These are phyloP conservation scores for Hymenochaete sp. DNA, from an alignment of 1,284 basidiomycete species.

Conservation along the genomic window DNA sequence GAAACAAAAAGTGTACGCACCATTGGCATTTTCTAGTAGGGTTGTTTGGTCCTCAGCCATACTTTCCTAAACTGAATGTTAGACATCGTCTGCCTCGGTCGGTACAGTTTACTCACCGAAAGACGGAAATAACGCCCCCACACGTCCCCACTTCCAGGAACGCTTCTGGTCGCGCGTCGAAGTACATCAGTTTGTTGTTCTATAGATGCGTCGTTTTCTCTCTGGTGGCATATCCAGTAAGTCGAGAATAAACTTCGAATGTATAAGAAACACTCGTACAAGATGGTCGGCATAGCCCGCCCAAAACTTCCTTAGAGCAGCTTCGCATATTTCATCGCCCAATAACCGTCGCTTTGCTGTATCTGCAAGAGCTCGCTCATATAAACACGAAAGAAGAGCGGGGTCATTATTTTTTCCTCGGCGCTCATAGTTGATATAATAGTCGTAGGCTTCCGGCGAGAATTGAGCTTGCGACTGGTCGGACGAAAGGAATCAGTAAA, in stretches of 20 bases:
- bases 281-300: conserved; percentile 6
- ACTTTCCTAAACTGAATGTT: conserved; percentile 31
- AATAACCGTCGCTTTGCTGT: conserved; percentile 49
- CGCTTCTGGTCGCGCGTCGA: conserved; percentile 52
- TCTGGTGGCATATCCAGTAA: conserved; percentile 29
- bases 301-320: conserved; percentile 34
- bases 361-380: conserved; percentile 72
- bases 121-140: conserved; percentile 69
- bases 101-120: conserved; percentile 36
- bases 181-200: conserved; percentile 35
- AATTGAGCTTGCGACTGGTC: conserved; percentile 36
- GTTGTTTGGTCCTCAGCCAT: conserved; percentile 22
- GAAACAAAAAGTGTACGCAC: conserved; percentile 19
- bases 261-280: conserved; percentile 19
- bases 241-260: conserved; percentile 1
- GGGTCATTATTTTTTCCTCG: conserved; percentile 57
- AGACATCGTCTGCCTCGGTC: not conserved
- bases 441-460: conserved; percentile 52
- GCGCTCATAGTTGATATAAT: conserved; percentile 58
- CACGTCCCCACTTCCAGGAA: conserved; percentile 59
- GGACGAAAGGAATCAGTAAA: conserved; percentile 8
- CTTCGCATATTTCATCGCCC: conserved; percentile 47
- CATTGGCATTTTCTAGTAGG: conserved; percentile 30
- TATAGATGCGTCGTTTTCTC: conserved; percentile 36
- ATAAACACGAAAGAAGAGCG: conserved; percentile 51